Conservation (phyloP, 495 filamentous ascomycete genomes). For the Friedmanniomyces simplex region DNA sequence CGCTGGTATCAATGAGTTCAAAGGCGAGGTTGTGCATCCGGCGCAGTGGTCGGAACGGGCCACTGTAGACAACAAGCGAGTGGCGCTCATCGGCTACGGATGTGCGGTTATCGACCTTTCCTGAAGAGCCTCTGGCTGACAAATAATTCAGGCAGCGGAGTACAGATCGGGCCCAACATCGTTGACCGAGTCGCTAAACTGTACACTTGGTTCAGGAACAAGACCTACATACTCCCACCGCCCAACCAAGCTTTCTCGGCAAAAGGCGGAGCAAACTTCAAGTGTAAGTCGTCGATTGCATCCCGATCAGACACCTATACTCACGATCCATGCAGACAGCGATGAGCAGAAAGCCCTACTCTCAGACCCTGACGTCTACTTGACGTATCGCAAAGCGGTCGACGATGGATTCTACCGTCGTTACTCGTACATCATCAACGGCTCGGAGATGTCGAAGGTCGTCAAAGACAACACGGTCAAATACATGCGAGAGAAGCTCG, state of each 20-base stretch:
- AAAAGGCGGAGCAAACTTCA: constrained; percentile 7
- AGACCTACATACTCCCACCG: constrained; percentile 8
- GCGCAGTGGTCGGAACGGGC: not conserved
- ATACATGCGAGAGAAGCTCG: constrained; percentile 10
- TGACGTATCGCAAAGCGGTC: constrained; percentile 9
- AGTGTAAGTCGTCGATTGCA: not conserved
- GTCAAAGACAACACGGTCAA: constrained; percentile 13
- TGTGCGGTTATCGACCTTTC: not conserved
- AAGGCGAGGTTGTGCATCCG: constrained; percentile 9
- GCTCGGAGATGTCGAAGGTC: constrained; percentile 3
- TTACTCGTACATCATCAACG: constrained; percentile 9
- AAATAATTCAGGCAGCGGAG: not conserved
- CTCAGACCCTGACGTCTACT: constrained; percentile 5
- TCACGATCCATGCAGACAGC: not conserved
- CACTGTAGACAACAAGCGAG: constrained; percentile 5
- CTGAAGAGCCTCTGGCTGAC: not conserved
- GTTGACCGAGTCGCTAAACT: constrained; percentile 5
- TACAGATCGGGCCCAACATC: constrained; percentile 9
- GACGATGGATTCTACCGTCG: constrained; percentile 9
- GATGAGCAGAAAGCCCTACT: constrained; percentile 6
- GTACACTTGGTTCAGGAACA: constrained; percentile 11
- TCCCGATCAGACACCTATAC: not conserved
- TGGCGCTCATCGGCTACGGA: constrained; percentile 8
- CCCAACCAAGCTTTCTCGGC: constrained; percentile 7
- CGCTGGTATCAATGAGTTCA: constrained; percentile 5